phyloP scores from a whole-genome alignment of 495 filamentous ascomycete genomes.

The Monascus purpureus region DNA sequence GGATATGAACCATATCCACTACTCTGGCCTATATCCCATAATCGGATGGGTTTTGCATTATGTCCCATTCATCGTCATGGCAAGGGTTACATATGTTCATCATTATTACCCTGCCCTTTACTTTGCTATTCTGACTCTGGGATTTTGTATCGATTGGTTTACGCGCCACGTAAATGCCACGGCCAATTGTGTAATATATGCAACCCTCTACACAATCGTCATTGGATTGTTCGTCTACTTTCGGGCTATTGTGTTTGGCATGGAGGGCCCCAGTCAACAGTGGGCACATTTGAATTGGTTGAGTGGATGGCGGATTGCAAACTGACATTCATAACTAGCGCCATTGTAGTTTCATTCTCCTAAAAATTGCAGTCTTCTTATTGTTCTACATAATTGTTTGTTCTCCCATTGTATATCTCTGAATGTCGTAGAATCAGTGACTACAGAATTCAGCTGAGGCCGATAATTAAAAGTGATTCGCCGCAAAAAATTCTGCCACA shows the following conservation, averaged over 20 bases:
- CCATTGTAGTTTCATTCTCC: neutral
- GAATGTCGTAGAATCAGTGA: too few relatives aligned
- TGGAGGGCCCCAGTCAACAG: constrained; percentile 70
- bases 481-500: too few relatives aligned
- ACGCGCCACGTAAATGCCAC: constrained; percentile 46
- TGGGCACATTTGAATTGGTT: constrained; percentile 94
- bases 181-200: constrained; percentile 49
- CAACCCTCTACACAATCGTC: constrained; percentile 52
- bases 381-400: neutral
- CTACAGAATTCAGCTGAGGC: too few relatives aligned
- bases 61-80: constrained; percentile 91
- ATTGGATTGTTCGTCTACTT: constrained; percentile 79
- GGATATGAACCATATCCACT: constrained; percentile 88
- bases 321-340: too few relatives aligned
- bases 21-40: constrained; percentile 79
- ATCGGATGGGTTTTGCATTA: constrained; percentile 96
- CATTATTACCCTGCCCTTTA: constrained; percentile 99
- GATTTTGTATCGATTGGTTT: constrained; percentile 80
- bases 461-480: too few relatives aligned
- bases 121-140: constrained; percentile 81
- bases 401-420: too few relatives aligned
- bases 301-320: constrained; percentile 38
- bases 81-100: constrained; percentile 95
- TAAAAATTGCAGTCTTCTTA: neutral
- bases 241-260: constrained; percentile 92